A percentile compares a stretch with the other conserved stretches of the same genome.
Evolutionary conservation across 106 monocot species (phyloP).

Genomic region (Dioscorea alata): DNA sequence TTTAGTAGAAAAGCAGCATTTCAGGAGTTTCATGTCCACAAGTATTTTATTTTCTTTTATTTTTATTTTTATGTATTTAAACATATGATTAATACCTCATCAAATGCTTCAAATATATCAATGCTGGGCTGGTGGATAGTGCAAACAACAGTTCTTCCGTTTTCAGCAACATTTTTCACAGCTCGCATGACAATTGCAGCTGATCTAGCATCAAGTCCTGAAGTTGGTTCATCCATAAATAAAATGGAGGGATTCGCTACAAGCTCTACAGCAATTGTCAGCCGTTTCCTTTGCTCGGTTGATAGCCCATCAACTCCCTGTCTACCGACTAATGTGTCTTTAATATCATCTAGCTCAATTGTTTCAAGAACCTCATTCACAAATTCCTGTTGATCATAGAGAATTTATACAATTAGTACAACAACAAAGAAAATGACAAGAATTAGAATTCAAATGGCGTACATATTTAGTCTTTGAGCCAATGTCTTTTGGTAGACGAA

Average conservation of each 20-base stretch:
- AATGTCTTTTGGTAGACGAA: constrained; percentile 18
- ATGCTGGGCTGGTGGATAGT: constrained; percentile 79
- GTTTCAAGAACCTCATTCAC: too few species aligned
- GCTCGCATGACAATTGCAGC: constrained; percentile 78
- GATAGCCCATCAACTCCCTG: constrained; percentile 60
- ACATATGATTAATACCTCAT: constrained; percentile 66
- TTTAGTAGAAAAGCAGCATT: too few species aligned
- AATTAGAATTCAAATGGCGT: too few species aligned
- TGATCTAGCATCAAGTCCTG: constrained; percentile 73
- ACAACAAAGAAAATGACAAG: too few species aligned
- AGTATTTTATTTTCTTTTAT: too few species aligned
- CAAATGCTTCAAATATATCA: constrained; percentile 70
- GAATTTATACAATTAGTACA: too few species aligned
- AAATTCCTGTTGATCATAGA: neutral
- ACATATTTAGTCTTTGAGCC: too few species aligned
- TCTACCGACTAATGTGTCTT: constrained; percentile 58
- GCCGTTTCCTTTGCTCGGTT: constrained; percentile 64
- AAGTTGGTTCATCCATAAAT: constrained; percentile 81
- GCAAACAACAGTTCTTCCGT: constrained; percentile 72
- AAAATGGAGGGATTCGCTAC: constrained; percentile 74
- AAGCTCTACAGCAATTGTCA: constrained; percentile 75
- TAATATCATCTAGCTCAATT: constrained; percentile 47
- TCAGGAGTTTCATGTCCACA: too few species aligned
- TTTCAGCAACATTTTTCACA: constrained; percentile 62
- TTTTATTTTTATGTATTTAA: too few species aligned